A percentile compares a stretch with the other conserved stretches of the same genome.
phyloP scores from a whole-genome alignment of 306 rosid species.

The Astragalus glycyphyllos region DNA sequence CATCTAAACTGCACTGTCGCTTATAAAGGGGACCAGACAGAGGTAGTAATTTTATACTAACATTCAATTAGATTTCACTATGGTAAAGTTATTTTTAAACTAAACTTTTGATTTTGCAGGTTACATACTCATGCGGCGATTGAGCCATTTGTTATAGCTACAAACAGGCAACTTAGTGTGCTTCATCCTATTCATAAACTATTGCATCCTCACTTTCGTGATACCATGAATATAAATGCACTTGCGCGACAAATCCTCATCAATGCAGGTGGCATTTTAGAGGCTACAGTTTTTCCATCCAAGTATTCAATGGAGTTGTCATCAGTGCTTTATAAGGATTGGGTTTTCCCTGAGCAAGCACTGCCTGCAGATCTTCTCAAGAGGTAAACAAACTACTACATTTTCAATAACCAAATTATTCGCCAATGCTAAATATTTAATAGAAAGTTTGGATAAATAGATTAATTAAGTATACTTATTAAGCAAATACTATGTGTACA shows the following conservation, averaged over 20 bases:
- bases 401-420: background rate
- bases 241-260: slow-evolving; percentile 68
- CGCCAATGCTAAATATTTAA: background rate
- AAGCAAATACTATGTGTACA: no score
- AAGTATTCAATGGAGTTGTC: slow-evolving; percentile 78
- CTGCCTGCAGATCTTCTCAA: slow-evolving; percentile 74
- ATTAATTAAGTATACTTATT: no score
- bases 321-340: slow-evolving; percentile 66
- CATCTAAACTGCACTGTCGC: no score
- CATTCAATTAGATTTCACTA: no score
- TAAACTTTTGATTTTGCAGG: slow-evolving; percentile 49
- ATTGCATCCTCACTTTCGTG: slow-evolving; percentile 77
- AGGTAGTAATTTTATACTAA: no score
- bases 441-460: no score
- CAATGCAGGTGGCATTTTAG: slow-evolving; percentile 73
- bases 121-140: slow-evolving; percentile 78
- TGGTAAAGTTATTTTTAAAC: no score
- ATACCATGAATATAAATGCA: slow-evolving; percentile 86
- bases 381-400: slow-evolving; percentile 57
- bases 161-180: slow-evolving; percentile 78
- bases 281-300: slow-evolving; percentile 62
- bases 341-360: slow-evolving; percentile 81
- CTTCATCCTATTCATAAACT: slow-evolving; percentile 84
- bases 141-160: slow-evolving; percentile 85
- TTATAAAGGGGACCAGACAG: no score